These are phyloP conservation scores for Cyanidioschyzon merolae DNA, from an alignment of 23 red algal genomes.

Conservation along the genomic window DNA sequence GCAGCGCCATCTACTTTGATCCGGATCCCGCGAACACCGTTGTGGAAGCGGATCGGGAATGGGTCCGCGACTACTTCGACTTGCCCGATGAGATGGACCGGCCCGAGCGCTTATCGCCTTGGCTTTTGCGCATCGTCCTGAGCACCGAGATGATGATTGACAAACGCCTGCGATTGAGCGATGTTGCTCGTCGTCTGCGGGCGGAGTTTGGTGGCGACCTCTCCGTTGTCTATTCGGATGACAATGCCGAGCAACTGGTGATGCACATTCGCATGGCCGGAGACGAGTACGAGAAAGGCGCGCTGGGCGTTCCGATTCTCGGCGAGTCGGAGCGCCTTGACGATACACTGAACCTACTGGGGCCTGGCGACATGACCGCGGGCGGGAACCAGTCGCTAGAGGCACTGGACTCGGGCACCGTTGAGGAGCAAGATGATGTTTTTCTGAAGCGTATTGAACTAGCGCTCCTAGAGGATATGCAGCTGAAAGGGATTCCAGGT, in stretches of 20 bases:
- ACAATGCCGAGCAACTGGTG: slow-evolving; percentile 84
- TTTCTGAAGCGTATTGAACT: slow-evolving; percentile 73
- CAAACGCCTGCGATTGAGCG: slow-evolving; percentile 59
- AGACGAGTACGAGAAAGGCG: slow-evolving; percentile 36
- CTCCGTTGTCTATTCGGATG: slow-evolving; percentile 68
- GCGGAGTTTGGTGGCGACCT: slow-evolving; percentile 87
- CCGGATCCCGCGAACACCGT: slow-evolving; percentile 74
- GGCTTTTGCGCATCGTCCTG: slow-evolving; percentile 72
- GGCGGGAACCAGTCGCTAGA: neutral
- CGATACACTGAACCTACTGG: neutral
- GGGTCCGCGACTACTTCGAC: slow-evolving; percentile 64
- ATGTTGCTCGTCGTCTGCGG: slow-evolving; percentile 44
- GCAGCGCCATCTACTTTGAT: slow-evolving; percentile 85
- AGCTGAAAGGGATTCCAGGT: slow-evolving; percentile 61
- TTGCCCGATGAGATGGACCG: slow-evolving; percentile 39
- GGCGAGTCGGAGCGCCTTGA: neutral
- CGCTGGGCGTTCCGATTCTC: neutral
- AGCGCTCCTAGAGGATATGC: slow-evolving; percentile 50
- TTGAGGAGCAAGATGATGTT: slow-evolving; percentile 60
- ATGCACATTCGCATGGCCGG: slow-evolving; percentile 63
- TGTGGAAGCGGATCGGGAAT: slow-evolving; percentile 63
- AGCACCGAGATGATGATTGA: slow-evolving; percentile 73
- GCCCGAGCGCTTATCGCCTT: slow-evolving; percentile 42
- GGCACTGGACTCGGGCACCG: slow-evolving; percentile 29
- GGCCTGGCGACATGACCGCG: slow-evolving; percentile 19